These are phyloP conservation scores for Hansenula sp. DNA, from an alignment of 1,139 yeast genomes.

Conservation along the genomic window DNA sequence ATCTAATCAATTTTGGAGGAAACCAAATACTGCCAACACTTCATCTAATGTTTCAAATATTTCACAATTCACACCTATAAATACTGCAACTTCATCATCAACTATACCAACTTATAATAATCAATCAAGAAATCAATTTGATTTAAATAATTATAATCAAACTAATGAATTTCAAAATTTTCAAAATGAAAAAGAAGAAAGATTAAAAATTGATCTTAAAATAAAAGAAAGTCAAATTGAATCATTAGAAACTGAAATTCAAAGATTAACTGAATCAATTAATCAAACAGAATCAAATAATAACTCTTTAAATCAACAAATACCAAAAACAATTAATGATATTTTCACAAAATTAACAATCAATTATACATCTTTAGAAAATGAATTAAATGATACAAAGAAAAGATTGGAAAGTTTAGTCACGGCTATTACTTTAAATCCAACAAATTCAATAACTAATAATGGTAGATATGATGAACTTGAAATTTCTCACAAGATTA, in stretches of 20 bases:
- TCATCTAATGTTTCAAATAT: neutral
- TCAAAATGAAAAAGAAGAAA: slow-evolving; percentile 14
- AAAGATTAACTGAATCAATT: slow-evolving; percentile 23
- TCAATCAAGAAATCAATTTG: neutral
- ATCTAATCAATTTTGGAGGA: slow-evolving; percentile 4
- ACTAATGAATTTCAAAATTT: too few species aligned
- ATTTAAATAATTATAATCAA: too few species aligned
- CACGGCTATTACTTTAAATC: slow-evolving; percentile 46
- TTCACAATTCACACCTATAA: neutral
- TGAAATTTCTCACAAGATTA: slow-evolving; percentile 72
- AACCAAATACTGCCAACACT: neutral
- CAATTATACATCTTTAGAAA: slow-evolving; percentile 25
- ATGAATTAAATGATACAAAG: slow-evolving; percentile 58
- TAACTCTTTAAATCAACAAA: neutral
- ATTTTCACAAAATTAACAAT: slow-evolving; percentile 16
- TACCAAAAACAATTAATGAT: slow-evolving; percentile 16
- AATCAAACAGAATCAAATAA: too few species aligned
- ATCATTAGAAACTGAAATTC: slow-evolving; percentile 31
- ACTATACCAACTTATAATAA: neutral
- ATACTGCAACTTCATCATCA: neutral
- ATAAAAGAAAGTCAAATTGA: slow-evolving; percentile 36
- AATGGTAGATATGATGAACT: slow-evolving; percentile 65
- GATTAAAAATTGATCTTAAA: slow-evolving; percentile 25
- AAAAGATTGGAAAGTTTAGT: slow-evolving; percentile 59
- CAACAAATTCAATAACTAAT: slow-evolving; percentile 36